Base-by-base conservation (phyloP, 179 eudicot species). In the Gypsophila paniculata region DNA sequence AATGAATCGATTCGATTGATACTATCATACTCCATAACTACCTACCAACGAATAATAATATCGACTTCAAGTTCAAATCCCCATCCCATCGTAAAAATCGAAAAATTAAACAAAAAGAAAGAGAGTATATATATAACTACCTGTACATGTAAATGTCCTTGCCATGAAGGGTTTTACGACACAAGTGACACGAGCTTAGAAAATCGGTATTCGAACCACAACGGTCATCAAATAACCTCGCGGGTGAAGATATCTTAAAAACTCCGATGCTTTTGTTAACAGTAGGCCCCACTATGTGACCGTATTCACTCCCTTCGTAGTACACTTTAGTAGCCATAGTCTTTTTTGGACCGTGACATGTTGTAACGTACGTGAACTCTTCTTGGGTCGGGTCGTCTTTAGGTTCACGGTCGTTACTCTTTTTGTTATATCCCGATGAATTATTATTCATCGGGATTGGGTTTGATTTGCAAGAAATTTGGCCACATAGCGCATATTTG, bases 61-160 rank as follows among this genome's bases (percentile, higher is more conserved):
- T n/a, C 34, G 34, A 29, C 34, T 29, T 29, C 11, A 42, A 0
- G 46, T 42, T 42, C 10, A 42, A 42, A n/a, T n/a, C n/a, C n/a
- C n/a, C n/a, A n/a, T n/a, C n/a, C n/a, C n/a, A n/a, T n/a, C n/a
- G n/a, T n/a, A n/a, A n/a, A n/a, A 46, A 46, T 15, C 15, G 52
- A 10, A 46, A 46, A 10, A 46, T 2, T 8, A 46, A 10, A 11
- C 46, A 13, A 10, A 10, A 46, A 21, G 5, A 4, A 22, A 21
- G n/a, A 21, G 64, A 18, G 2, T 19, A 0, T 0, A 5, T 0
- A 5, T 29, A 29, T 1, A 29, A 6, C 19, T 89, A 91, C 97
- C 97, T 89, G 74, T 91, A 91, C 95, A 91, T 91, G 85, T 81
- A 91, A 65, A 91, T 89, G 76, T 91, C 95, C 75, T 83, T 80